Evolutionary conservation across 2,329 filamentous ascomycete genomes (phyloP).

Genomic region (Proliferodiscus dingleyae): DNA sequence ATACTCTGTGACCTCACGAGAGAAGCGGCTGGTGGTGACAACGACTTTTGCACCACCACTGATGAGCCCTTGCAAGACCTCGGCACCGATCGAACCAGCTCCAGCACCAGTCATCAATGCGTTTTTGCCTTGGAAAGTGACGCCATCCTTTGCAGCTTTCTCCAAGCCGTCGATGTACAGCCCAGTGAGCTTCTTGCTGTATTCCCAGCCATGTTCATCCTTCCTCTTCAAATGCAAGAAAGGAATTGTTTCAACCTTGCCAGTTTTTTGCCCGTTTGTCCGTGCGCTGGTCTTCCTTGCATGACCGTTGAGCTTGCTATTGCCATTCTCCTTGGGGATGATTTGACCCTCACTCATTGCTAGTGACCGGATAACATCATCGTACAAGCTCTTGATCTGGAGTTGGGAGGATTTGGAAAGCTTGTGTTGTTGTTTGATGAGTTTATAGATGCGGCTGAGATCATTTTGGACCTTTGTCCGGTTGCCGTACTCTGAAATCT

Average conservation of each 20-base stretch:
- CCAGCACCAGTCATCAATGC: slow-evolving; percentile 97
- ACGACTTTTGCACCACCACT: slow-evolving; percentile 95
- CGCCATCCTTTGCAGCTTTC: slow-evolving; percentile 77
- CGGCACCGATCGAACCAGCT: slow-evolving; percentile 94
- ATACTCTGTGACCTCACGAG: slow-evolving; percentile 95
- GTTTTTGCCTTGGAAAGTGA: slow-evolving; percentile 92
- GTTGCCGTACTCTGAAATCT: slow-evolving; percentile 98
- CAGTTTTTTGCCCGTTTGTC: slow-evolving; percentile 58
- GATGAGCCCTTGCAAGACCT: slow-evolving; percentile 92
- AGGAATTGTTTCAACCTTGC: slow-evolving; percentile 94
- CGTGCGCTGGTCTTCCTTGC: slow-evolving; percentile 48
- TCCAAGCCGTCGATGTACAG: slow-evolving; percentile 90
- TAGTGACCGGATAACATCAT: slow-evolving; percentile 87
- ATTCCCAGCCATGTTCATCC: slow-evolving; percentile 92
- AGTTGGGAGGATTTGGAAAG: slow-evolving; percentile 93
- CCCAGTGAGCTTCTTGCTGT: slow-evolving; percentile 97
- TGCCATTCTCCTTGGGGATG: slow-evolving; percentile 74
- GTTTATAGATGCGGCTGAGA: slow-evolving; percentile 89
- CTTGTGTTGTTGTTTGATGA: slow-evolving; percentile 98
- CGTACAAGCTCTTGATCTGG: slow-evolving; percentile 93
- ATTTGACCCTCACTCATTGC: slow-evolving; percentile 99
- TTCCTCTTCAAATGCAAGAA: slow-evolving; percentile 97
- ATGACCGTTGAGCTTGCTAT: slow-evolving; percentile 49
- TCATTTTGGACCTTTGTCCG: slow-evolving; percentile 97
- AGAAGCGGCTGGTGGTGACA: slow-evolving; percentile 95